A percentile compares a stretch with the other conserved stretches of the same genome.
phyloP scores from a whole-genome alignment of 2,329 filamentous ascomycete genomes.

The Cordyceps militaris region DNA sequence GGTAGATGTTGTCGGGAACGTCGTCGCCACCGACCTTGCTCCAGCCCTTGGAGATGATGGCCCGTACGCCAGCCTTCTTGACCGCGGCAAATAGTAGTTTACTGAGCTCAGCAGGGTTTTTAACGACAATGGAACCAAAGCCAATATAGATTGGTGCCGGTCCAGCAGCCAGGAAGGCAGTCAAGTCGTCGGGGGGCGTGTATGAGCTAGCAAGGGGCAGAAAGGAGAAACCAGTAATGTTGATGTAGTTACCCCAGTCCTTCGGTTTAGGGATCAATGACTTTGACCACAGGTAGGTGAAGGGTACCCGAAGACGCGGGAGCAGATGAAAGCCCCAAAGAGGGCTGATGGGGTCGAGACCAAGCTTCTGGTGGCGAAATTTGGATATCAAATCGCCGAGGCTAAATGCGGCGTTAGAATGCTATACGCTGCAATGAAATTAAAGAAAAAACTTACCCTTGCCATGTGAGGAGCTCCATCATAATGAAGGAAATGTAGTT shows the following conservation, averaged over 20 bases:
- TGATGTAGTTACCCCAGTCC: slow-evolving; percentile 54
- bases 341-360: slow-evolving; percentile 57
- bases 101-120: slow-evolving; percentile 49
- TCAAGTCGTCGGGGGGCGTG: slow-evolving; percentile 46
- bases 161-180: slow-evolving; percentile 46
- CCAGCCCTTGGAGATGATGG: slow-evolving; percentile 59
- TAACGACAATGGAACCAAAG: slow-evolving; percentile 13
- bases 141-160: slow-evolving; percentile 37
- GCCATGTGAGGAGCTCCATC: slow-evolving; percentile 69
- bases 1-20: slow-evolving; percentile 45
- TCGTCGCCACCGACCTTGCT: slow-evolving; percentile 47
- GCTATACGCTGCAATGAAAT: neutral
- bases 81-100: slow-evolving; percentile 53
- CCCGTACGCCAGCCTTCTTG: slow-evolving; percentile 48
- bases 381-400: slow-evolving; percentile 66
- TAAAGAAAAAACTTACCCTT: slow-evolving; percentile 40
- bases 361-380: slow-evolving; percentile 55
- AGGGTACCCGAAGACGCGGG: slow-evolving; percentile 54
- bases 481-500: slow-evolving; percentile 64
- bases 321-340: slow-evolving; percentile 61
- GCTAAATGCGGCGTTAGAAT: slow-evolving; percentile 12
- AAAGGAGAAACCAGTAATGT: slow-evolving; percentile 57
- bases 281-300: slow-evolving; percentile 66
- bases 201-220: slow-evolving; percentile 46
- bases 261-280: slow-evolving; percentile 57